Evolutionary conservation across 2,329 filamentous ascomycete genomes (phyloP).

Genomic region (Fonsecaea erecta): DNA sequence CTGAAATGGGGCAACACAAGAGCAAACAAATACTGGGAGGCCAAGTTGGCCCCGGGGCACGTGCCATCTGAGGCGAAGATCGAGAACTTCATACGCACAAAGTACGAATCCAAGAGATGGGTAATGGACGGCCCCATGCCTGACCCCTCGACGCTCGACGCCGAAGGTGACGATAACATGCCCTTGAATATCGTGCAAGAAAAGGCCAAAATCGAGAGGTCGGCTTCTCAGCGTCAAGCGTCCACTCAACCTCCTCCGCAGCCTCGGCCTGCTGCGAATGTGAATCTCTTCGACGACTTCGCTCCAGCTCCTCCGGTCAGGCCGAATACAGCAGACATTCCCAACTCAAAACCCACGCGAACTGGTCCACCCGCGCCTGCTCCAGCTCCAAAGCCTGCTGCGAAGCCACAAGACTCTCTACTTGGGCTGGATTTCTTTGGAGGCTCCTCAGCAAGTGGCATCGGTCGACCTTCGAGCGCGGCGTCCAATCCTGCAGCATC

Average conservation of each 20-base stretch:
- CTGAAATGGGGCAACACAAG: constrained; percentile 93
- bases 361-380: constrained; percentile 70
- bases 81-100: constrained; percentile 98
- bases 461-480: constrained; percentile 77
- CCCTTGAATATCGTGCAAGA: constrained; percentile 71
- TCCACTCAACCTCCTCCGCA: constrained; percentile 42
- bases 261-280: constrained; percentile 55
- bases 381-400: constrained; percentile 56
- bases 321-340: constrained; percentile 74
- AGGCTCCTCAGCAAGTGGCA: constrained; percentile 67
- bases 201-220: constrained; percentile 69
- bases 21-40: constrained; percentile 98
- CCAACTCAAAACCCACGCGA: constrained; percentile 60
- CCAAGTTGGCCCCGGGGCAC: constrained; percentile 87
- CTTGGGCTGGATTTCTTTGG: constrained; percentile 93
- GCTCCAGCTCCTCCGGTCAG: constrained; percentile 64
- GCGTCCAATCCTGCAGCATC: constrained; percentile 63
- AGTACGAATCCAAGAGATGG: constrained; percentile 98
- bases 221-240: constrained; percentile 58
- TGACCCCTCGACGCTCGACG: constrained; percentile 84
- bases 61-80: constrained; percentile 97
- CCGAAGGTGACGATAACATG: constrained; percentile 82
- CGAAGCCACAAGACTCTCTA: constrained; percentile 75
- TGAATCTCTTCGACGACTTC: constrained; percentile 84
- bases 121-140: constrained; percentile 97